phyloP scores from a whole-genome alignment of 768 basidiomycete species.

The Filobasidium wieringae region DNA sequence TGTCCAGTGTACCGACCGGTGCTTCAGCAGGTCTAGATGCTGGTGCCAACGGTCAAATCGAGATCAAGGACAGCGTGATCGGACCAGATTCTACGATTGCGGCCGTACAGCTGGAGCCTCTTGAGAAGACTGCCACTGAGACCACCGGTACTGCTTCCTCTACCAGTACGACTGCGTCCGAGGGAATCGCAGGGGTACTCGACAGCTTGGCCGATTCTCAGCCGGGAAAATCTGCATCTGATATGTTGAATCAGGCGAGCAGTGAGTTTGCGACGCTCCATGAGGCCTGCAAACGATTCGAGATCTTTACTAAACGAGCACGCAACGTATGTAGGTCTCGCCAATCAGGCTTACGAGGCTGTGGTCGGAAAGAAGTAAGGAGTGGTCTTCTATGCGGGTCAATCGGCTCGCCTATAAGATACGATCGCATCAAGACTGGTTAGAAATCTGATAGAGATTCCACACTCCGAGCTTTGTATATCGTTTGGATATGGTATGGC shows the following conservation, averaged over 20 bases:
- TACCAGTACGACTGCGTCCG: neutral
- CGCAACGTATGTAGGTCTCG: neutral
- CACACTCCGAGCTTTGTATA: too few species aligned
- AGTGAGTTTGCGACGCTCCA: neutral
- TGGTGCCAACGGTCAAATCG: neutral
- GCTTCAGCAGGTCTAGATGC: neutral
- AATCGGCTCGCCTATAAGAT: too few species aligned
- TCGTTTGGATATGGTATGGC: too few species aligned
- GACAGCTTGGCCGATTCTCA: neutral
- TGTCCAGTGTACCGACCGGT: neutral
- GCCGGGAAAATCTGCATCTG: neutral
- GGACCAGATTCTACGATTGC: neutral
- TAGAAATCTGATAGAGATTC: too few species aligned
- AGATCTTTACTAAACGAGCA: neutral
- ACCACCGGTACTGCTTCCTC: neutral
- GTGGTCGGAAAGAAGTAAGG: neutral
- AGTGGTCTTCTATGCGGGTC: neutral
- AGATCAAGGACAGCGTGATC: neutral
- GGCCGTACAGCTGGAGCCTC: neutral
- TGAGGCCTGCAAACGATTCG: neutral
- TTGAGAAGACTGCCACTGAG: neutral
- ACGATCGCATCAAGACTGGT: too few species aligned
- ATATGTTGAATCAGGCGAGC: neutral
- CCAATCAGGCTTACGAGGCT: conserved; percentile 10
- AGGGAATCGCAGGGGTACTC: neutral